phyloP scores from a whole-genome alignment of 768 basidiomycete species.

The Cantharellus anzutake region DNA sequence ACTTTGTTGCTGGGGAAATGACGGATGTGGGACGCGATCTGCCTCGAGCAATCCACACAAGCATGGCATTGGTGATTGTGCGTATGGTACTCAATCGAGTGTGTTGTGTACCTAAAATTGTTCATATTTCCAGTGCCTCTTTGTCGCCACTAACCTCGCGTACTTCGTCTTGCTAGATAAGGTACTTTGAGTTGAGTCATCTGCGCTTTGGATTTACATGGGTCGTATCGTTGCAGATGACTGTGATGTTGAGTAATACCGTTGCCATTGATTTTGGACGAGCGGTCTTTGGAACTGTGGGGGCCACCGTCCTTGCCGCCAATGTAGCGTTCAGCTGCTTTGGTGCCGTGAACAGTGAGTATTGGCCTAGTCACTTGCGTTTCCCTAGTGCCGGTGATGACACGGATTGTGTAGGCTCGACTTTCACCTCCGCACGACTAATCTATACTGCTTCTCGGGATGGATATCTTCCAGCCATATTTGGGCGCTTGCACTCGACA shows the following conservation, averaged over 20 bases:
- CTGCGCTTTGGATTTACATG: neutral
- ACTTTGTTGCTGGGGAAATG: constrained; percentile 85
- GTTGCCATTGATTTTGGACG: constrained; percentile 87
- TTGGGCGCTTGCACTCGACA: constrained; percentile 53
- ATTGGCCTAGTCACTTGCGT: neutral
- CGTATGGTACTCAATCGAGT: constrained; percentile 13
- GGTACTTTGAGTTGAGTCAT: constrained; percentile 18
- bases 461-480: constrained; percentile 67
- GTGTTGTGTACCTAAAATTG: neutral
- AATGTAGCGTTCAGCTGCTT: constrained; percentile 93
- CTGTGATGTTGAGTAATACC: constrained; percentile 64
- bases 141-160: constrained; percentile 65
- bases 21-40: constrained; percentile 66
- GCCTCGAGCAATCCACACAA: constrained; percentile 74
- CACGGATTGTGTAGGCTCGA: constrained; percentile 27
- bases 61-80: constrained; percentile 68
- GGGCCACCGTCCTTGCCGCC: constrained; percentile 70
- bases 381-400: neutral
- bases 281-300: constrained; percentile 67
- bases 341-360: constrained; percentile 72
- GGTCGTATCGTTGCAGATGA: constrained; percentile 10
- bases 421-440: constrained; percentile 63
- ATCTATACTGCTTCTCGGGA: constrained; percentile 82
- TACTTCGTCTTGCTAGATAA: constrained; percentile 91
- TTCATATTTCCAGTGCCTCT: constrained; percentile 35